These are phyloP conservation scores for Plectranthus barbatus DNA, from an alignment of 257 asterid genomes.

Conservation along the genomic window DNA sequence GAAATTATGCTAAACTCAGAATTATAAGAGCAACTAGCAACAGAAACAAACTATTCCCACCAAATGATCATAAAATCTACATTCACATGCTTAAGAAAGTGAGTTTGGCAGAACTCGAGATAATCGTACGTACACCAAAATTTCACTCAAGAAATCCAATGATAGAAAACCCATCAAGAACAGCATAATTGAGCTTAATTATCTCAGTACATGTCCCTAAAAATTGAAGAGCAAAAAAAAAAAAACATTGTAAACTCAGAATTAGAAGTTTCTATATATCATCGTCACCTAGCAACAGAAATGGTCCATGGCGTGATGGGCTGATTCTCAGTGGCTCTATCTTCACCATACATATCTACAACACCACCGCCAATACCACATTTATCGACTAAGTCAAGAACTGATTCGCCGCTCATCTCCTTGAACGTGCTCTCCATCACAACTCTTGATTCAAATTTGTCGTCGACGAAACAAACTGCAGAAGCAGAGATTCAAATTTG, in stretches of 20 bases:
- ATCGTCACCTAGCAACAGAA: constrained; percentile 68
- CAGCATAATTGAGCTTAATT: not conserved
- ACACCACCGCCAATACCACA: constrained; percentile 79
- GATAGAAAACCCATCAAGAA: not conserved
- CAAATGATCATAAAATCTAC: too few species aligned
- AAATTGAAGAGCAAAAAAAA: not conserved
- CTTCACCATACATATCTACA: constrained; percentile 76
- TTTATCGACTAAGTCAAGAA: constrained; percentile 53
- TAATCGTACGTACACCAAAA: too few species aligned
- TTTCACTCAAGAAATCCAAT: too few species aligned
- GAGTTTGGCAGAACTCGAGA: too few species aligned
- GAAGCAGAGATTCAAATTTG: constrained; percentile 6
- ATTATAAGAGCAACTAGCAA: too few species aligned
- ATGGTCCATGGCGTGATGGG: constrained; percentile 78
- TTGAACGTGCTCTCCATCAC: constrained; percentile 56
- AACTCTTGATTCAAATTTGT: constrained; percentile 4
- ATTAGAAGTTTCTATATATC: not conserved
- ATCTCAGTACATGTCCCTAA: not conserved
- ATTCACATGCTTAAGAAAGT: too few species aligned
- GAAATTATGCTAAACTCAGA: too few species aligned
- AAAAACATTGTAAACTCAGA: not conserved
- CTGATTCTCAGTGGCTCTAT: constrained; percentile 81
- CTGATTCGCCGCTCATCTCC: constrained; percentile 55
- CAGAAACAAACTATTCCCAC: too few species aligned
- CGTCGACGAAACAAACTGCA: constrained; percentile 22